These are phyloP conservation scores for Rubroshorea leprosula DNA, from an alignment of 345 rosid species.

Conservation along the genomic window DNA sequence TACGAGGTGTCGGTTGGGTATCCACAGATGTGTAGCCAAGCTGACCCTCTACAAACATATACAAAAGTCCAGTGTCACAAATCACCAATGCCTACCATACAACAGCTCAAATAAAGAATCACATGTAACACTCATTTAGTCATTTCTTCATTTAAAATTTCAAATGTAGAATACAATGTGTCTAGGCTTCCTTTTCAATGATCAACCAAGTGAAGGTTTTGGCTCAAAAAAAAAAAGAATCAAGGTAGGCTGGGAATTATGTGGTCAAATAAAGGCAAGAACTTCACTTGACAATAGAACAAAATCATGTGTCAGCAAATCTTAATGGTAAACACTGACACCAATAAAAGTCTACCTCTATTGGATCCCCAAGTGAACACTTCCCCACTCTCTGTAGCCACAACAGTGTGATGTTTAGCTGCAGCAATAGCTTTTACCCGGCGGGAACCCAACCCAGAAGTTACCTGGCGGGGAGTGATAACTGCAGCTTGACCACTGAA, in stretches of 20 bases:
- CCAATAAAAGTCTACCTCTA: slow-evolving; percentile 53
- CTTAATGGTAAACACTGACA: not conserved
- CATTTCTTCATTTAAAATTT: not conserved
- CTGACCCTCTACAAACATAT: slow-evolving; percentile 79
- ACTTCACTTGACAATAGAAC: slow-evolving; percentile 8
- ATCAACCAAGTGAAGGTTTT: not conserved
- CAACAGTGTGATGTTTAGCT: slow-evolving; percentile 95
- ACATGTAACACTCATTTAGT: not conserved
- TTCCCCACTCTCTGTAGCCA: slow-evolving; percentile 86
- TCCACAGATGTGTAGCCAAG: slow-evolving; percentile 95
- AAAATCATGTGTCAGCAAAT: not conserved
- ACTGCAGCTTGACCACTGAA: slow-evolving; percentile 98
- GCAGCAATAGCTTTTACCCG: slow-evolving; percentile 92
- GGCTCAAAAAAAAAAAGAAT: too few relatives aligned
- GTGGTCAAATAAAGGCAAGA: not conserved
- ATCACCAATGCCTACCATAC: slow-evolving; percentile 11
- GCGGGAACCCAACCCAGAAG: slow-evolving; percentile 74
- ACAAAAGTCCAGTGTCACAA: slow-evolving; percentile 13
- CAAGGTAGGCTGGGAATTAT: not conserved
- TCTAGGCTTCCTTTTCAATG: not conserved
- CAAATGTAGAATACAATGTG: not conserved
- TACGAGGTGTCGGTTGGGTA: slow-evolving; percentile 94
- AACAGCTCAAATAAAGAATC: not conserved
- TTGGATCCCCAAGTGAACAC: slow-evolving; percentile 98
- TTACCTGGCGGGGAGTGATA: slow-evolving; percentile 92